Base-by-base conservation (phyloP, 106 monocot species). In the Hemerocallis citrina region DNA sequence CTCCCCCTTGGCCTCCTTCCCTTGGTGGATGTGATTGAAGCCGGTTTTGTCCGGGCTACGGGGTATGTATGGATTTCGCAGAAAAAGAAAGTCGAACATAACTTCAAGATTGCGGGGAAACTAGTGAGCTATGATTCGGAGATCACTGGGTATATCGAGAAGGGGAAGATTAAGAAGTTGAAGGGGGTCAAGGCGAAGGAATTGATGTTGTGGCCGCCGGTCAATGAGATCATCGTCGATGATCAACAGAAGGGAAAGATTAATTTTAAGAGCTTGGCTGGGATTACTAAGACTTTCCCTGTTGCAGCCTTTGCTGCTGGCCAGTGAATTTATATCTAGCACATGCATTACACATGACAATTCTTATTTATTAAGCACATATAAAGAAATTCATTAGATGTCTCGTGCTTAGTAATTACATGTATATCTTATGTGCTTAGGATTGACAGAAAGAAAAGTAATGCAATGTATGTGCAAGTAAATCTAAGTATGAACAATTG, bases 121-220 rank as follows among this genome's bases (percentile, higher is more conserved):
- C 66, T 66, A 3, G 79, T 75, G 24, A 75, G 75, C 58, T 80
- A 80, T 37, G 79, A 71, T 59, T 25, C 25, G 3, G 61, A 71
- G 34, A 80, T 80, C 57, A 41, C 6, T 15, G 75, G 79, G 45
- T 77, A 57, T 45, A 11, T 73, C 10, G 43, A 66, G 27, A 25
- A 61, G 59, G 44, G 45, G 16, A 47, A 49, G 45, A 72, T 80
- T 55, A 75, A 45, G 61, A 75, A 80, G 55, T 61, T 75, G 20
- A 75, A 64, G 52, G 80, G 75, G 20, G 80, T 80, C 36, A 75
- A 71, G 70, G 80, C 71, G 47, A 80, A 67, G 56, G 78, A 79
- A 67, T 24, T 75, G 38, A n/a, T 78, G 37, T 28, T 78, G 15
- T 78, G 77, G 77, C 72, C 67, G 2, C 52, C 72, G 1, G 67